Base-by-base conservation (phyloP, 1,284 basidiomycete species). In the Gymnopus androsaceus region DNA sequence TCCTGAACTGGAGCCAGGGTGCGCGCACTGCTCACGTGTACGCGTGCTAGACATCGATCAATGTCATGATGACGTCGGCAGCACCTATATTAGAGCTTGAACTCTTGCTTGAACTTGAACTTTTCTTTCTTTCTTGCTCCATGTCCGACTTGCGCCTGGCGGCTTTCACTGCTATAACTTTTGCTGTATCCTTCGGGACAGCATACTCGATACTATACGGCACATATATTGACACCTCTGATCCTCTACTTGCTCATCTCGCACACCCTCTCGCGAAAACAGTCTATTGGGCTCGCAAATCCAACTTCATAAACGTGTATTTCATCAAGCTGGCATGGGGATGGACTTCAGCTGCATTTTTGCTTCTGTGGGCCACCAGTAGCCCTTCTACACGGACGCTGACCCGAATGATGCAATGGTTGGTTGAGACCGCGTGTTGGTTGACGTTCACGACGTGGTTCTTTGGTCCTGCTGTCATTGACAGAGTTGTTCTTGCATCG, bases 261-360 rank as follows among this genome's bases (percentile, higher is more conserved):
- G 81, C 87, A n/a, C 85, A 91, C 69, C 85, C 79, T 28, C 80
- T 90, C 50, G 72, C 83, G 58, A 64, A 74, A n/a, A 75, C 83
- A 2, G 76, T 90, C 64, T 90, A 88, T 71, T 94, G 94, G 66
- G 93, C 94, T 4, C 82, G 80, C 61, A 94, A 96, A 70, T 73
- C 79, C 57, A 98, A 97, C 69, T 57, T 83, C 3, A 78, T 98
- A 67, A 98, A 98, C 67, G 80, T 84, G 56, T 74, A 85, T 64
- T 95, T 97, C 72, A 93, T 96, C 66, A 98, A 98, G 75, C 80
- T 83, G 51, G 85, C 90, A 7, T 98, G 96, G 95, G 90, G 77
- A 0, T 98, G 95, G 95, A 95, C 93, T 0, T 80, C 90, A 1
- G 77, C 75, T 17, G 74, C 83, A 0, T 93, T 91, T 69, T 65